A percentile compares a stretch with the other conserved stretches of the same genome.
These are phyloP conservation scores for Candida rishiriensis DNA, from an alignment of 805 yeast genomes.

Conservation along the genomic window DNA sequence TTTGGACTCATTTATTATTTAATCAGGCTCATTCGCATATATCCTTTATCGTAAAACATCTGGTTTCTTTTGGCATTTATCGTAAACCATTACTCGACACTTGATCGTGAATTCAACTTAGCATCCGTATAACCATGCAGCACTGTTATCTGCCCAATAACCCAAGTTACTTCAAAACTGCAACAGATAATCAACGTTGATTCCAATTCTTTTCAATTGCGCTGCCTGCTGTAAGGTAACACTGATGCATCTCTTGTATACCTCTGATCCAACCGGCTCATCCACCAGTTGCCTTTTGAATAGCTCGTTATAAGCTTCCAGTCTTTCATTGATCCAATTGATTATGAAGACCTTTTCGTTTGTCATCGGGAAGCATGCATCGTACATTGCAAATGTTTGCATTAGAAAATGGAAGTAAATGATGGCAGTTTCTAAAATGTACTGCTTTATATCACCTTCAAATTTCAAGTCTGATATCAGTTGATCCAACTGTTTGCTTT, in stretches of 20 bases:
- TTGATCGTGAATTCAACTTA: too few relatives aligned
- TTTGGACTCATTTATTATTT: too few relatives aligned
- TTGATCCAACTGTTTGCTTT: conserved; percentile 42
- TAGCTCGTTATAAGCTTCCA: conserved; percentile 52
- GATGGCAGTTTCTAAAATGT: conserved; percentile 57
- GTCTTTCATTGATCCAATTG: conserved; percentile 71
- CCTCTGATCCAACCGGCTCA: conserved; percentile 47
- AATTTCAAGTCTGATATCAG: conserved; percentile 47
- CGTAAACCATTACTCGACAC: too few relatives aligned
- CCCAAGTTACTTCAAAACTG: conserved; percentile 4
- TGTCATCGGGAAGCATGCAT: conserved; percentile 39
- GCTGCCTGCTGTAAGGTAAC: conserved; percentile 54
- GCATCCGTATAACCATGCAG: too few relatives aligned
- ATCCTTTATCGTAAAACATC: too few relatives aligned
- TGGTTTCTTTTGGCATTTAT: too few relatives aligned
- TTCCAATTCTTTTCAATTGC: conserved; percentile 58
- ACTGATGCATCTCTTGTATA: conserved; percentile 51
- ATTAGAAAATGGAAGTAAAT: conserved; percentile 58
- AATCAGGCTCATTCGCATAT: too few relatives aligned
- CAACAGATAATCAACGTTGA: conserved; percentile 70
- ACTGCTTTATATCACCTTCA: conserved; percentile 50
- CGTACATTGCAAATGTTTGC: conserved; percentile 52
- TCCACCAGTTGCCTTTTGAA: conserved; percentile 67
- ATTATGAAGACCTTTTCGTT: conserved; percentile 38
- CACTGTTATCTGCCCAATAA: not conserved